A percentile compares a stretch with the other conserved stretches of the same genome.
Conservation (phyloP, 352 stramenopile species). For the Globisporangium echinulatum region DNA sequence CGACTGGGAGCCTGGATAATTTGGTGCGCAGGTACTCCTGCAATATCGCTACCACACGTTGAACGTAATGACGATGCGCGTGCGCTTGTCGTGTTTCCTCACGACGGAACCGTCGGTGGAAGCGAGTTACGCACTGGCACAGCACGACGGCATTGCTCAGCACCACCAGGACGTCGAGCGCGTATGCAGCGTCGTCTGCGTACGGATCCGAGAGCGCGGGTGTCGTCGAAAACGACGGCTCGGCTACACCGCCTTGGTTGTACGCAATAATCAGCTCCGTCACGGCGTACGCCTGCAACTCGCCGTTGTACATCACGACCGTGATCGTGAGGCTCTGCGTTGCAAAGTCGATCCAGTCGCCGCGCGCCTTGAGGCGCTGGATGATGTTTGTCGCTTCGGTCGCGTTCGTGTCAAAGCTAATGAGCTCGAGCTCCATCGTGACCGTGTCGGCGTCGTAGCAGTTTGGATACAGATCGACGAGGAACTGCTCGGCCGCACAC, state of each 20-base stretch:
- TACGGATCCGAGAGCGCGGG: constrained; percentile 31
- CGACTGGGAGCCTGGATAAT: background rate
- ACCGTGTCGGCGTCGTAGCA: constrained; percentile 34
- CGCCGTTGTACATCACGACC: constrained; percentile 49
- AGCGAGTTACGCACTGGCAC: too few species aligned
- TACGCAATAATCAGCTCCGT: constrained; percentile 32
- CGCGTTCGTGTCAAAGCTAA: constrained; percentile 40
- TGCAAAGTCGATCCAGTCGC: constrained; percentile 35
- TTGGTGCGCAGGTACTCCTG: background rate
- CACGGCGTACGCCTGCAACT: constrained; percentile 36
- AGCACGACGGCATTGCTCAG: constrained; percentile 19
- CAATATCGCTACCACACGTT: too few species aligned
- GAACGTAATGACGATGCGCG: too few species aligned
- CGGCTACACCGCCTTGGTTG: constrained; percentile 24
- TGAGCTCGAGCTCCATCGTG: constrained; percentile 18
- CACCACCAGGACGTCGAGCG: constrained; percentile 29
- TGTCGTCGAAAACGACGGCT: constrained; percentile 24
- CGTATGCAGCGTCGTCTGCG: constrained; percentile 6
- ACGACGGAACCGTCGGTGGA: too few species aligned
- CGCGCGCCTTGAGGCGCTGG: constrained; percentile 17
- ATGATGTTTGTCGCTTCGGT: constrained; percentile 20
- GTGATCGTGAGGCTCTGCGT: constrained; percentile 34
- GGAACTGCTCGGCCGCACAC: constrained; percentile 24
- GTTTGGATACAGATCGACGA: constrained; percentile 30
- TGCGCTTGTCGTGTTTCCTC: too few species aligned